Base-by-base conservation (phyloP, 2,329 filamentous ascomycete species). In the Knufia petricola region DNA sequence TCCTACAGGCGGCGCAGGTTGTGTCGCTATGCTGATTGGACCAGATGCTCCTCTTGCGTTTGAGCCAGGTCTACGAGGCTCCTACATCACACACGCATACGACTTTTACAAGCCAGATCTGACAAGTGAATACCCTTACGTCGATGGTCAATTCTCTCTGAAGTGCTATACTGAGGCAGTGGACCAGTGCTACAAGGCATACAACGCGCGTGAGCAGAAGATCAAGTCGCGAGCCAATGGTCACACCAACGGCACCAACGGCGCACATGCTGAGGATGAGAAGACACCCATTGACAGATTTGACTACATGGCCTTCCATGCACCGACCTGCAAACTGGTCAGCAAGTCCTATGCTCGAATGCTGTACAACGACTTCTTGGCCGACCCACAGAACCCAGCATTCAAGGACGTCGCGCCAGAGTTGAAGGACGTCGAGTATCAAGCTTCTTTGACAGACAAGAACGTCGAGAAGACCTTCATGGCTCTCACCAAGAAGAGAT, bases 91-190 rank as follows among this genome's bases (percentile, higher is more conserved):
- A 67, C 85, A 90, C 70, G 82, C 82, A 60, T 92, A 90, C 69
- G 85, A 90, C 68, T 90, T 90, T 68, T 90, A 87, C 80, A 90
- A 90, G 81, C 85, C 85, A 61, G 85, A 90, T 68, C 74, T 90
- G 58, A 85, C 85, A 62, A 87, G 82, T 77, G 85, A 90, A 71
- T 90, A 90, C 72, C 85, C 85, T 55, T 82, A 86, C 63, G 85
- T 90, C 50, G 85, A 90, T 61, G 85, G 85, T 52, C 85, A 89
- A 67, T 88, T 81, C 76, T 90, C 85, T 42, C 67, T 88, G 65
- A 83, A 73, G 68, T 90, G 85, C 77, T 90, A 90, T 71, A 85
- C 76, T 55, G 78, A 85, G 72, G 85, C 85, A 44, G 80, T 90
- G 21, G 85, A 90, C 64, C 78, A 79, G 49, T 83, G 85, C 68